Percentiles rank a stretch among this genome's conserved stretches.
These are phyloP conservation scores for Crithidia mellificae DNA, from an alignment of 208 protist species.

Conservation along the genomic window DNA sequence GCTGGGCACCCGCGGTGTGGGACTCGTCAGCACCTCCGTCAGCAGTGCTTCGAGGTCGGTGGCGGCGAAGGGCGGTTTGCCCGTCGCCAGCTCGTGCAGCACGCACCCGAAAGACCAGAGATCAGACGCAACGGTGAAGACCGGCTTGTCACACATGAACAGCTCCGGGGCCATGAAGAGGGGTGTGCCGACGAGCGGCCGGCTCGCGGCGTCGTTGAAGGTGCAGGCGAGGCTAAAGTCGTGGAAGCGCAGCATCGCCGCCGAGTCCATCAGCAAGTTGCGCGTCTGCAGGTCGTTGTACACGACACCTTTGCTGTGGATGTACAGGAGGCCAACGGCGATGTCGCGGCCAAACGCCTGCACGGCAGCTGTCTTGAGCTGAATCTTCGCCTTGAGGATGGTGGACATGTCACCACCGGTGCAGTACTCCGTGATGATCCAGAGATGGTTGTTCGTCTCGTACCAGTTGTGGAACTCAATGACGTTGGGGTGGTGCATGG, in stretches of 20 bases:
- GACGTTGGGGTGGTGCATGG: conserved; percentile 79
- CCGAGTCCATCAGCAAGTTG: conserved; percentile 93
- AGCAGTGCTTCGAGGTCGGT: conserved; percentile 91
- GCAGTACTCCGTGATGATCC: conserved; percentile 96
- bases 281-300: conserved; percentile 92
- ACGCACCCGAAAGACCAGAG: conserved; percentile 95
- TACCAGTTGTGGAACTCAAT: conserved; percentile 96
- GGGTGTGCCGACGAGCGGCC: conserved; percentile 74
- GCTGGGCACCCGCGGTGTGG: conserved; percentile 35
- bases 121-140: conserved; percentile 90
- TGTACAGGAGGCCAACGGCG: conserved; percentile 86
- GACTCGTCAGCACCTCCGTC: conserved; percentile 77
- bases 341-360: conserved; percentile 84
- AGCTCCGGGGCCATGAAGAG: conserved; percentile 95
- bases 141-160: conserved; percentile 63
- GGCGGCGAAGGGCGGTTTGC: conserved; percentile 94
- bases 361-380: conserved; percentile 73
- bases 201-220: conserved; percentile 42
- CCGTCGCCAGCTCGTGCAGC: conserved; percentile 90
- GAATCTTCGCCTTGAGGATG: conserved; percentile 67
- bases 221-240: conserved; percentile 90
- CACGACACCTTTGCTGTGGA: conserved; percentile 90
- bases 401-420: conserved; percentile 88
- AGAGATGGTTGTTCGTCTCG: conserved; percentile 96
- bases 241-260: conserved; percentile 88